phyloP scores from a whole-genome alignment of 2,329 filamentous ascomycete species.

The Neofusicoccum cordaticola region DNA sequence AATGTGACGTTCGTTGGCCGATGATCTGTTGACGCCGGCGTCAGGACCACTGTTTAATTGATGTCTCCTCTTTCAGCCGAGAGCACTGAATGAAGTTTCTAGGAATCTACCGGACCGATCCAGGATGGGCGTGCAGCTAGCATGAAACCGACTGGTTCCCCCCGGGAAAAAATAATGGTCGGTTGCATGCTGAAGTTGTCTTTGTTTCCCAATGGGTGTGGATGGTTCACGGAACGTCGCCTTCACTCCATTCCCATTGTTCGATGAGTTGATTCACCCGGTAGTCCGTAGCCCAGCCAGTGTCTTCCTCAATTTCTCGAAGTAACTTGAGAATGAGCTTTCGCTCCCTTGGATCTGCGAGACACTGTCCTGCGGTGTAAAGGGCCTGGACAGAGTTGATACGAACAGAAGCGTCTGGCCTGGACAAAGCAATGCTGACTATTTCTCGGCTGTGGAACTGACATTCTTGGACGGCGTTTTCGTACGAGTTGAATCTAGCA shows the following conservation, averaged over 20 bases:
- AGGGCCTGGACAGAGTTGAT: constrained; percentile 59
- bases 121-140: not conserved
- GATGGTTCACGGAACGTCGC: constrained; percentile 10
- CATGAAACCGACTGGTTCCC: not conserved
- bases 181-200: not conserved
- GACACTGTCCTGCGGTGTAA: constrained; percentile 61
- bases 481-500: constrained; percentile 55
- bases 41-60: not conserved
- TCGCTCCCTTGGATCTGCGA: constrained; percentile 55
- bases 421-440: constrained; percentile 57
- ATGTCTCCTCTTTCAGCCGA: not conserved
- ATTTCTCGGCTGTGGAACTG: constrained; percentile 61
- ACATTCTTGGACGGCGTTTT: constrained; percentile 55
- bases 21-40: no score
- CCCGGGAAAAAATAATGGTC: not conserved
- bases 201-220: not conserved
- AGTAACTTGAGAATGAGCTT: constrained; percentile 55
- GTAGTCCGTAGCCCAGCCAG: constrained; percentile 63
- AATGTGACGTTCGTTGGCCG: not conserved
- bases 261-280: constrained; percentile 54
- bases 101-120: not conserved
- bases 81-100: not conserved
- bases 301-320: constrained; percentile 59
- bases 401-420: constrained; percentile 56
- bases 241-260: constrained; percentile 37